phyloP scores from a whole-genome alignment of 1,139 yeast genomes.

The Lodderomyces elongisporus region DNA sequence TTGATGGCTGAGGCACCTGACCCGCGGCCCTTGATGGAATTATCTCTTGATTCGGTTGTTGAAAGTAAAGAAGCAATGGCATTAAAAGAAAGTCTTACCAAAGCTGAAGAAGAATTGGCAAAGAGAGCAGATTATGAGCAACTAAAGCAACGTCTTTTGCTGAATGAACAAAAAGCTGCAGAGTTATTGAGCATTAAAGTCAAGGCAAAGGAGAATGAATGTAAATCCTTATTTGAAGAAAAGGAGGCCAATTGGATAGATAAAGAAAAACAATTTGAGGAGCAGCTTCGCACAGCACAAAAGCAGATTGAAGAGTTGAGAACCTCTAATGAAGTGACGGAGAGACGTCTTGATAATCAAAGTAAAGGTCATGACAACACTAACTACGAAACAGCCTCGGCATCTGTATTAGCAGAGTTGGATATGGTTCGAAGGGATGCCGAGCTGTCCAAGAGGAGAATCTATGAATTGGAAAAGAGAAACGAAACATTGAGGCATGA shows the following conservation, averaged over 20 bases:
- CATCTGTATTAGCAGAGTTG: constrained; percentile 45
- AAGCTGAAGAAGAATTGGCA: constrained; percentile 56
- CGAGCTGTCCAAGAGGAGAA: constrained; percentile 64
- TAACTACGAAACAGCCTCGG: constrained; percentile 9
- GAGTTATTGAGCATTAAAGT: constrained; percentile 43
- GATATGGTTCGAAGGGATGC: constrained; percentile 70
- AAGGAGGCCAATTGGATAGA: constrained; percentile 57
- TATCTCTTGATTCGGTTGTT: constrained; percentile 63
- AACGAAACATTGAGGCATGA: constrained; percentile 71
- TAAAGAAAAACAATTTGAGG: constrained; percentile 41
- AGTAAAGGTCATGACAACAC: constrained; percentile 10
- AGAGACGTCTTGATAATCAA: constrained; percentile 39
- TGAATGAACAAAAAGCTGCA: constrained; percentile 55
- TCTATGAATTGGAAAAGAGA: constrained; percentile 68
- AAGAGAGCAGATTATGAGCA: constrained; percentile 75
- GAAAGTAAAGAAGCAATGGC: constrained; percentile 51
- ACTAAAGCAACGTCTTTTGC: constrained; percentile 55
- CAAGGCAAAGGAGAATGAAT: constrained; percentile 60
- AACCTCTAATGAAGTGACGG: constrained; percentile 51
- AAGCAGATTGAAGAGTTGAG: constrained; percentile 50
- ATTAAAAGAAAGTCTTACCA: constrained; percentile 49
- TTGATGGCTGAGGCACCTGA: constrained; percentile 87
- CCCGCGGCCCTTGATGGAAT: constrained; percentile 76
- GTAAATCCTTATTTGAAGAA: constrained; percentile 55
- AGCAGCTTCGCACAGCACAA: constrained; percentile 43